Evolutionary conservation across 139 green algal genomes (phyloP).

Genomic region (Closterium sp.): DNA sequence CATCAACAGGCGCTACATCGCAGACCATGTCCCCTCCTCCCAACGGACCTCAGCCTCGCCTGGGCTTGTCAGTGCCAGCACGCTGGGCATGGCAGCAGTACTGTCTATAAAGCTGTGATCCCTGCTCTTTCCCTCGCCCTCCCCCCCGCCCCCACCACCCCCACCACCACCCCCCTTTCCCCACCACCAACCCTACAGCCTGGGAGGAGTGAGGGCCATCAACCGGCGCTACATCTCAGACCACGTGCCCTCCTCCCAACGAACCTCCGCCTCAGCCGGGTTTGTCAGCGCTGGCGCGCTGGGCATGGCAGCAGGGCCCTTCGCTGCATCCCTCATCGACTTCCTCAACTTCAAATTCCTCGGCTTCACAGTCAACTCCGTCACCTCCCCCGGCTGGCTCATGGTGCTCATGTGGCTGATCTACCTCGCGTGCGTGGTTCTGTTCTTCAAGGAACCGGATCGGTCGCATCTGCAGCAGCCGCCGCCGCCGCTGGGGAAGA

Average conservation of each 20-base stretch:
- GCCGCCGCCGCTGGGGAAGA: background rate
- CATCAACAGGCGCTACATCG: conserved; percentile 50
- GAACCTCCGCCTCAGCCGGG: conserved; percentile 37
- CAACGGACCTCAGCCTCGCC: conserved; percentile 31
- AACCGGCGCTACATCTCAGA: conserved; percentile 52
- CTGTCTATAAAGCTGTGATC: too few species aligned
- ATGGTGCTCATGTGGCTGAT: conserved; percentile 44
- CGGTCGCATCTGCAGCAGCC: background rate
- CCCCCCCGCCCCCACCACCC: too few species aligned
- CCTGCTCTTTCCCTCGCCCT: too few species aligned
- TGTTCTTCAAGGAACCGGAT: conserved; percentile 49
- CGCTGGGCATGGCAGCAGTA: conserved; percentile 45
- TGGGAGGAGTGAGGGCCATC: conserved; percentile 47
- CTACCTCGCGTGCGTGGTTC: conserved; percentile 21
- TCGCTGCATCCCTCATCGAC: background rate
- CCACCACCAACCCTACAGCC: too few species aligned
- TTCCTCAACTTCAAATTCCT: conserved; percentile 19
- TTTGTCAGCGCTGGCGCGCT: conserved; percentile 51
- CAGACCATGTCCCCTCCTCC: conserved; percentile 30
- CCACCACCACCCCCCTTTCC: too few species aligned
- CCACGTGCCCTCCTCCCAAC: conserved; percentile 15
- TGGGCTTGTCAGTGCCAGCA: conserved; percentile 47
- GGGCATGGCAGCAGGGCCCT: conserved; percentile 44
- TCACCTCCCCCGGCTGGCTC: conserved; percentile 48
- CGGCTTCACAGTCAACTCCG: conserved; percentile 42